Base-by-base conservation (phyloP, 805 yeast genomes). In the Wickerhamomyces chambardii region DNA sequence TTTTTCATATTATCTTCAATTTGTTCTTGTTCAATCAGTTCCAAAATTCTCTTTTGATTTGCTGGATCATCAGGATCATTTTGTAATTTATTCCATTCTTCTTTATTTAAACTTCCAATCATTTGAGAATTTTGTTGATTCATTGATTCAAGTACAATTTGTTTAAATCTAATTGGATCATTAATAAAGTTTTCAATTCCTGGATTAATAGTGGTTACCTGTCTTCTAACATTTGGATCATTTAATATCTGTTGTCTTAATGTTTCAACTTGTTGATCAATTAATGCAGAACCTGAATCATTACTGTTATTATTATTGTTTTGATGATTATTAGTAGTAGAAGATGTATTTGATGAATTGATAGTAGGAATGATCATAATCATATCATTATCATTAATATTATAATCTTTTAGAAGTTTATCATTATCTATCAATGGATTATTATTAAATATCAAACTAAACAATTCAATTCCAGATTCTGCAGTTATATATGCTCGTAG, bases 1-100 rank as follows among this genome's bases (percentile, higher is more conserved):
- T 75, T 66, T 31, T 75, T 68, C 65, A 83, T 64, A 51, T 86
- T 85, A 42, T 85, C 94, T 40, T 85, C 84, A 32, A 90, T 78
- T 29, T 78, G 84, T 46, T 74, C 75, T 46, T 77, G 79, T 40
- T 76, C 73, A 36, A 80, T 79, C 36, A 79, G 48, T 46, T 84
- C 90, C 50, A 77, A 45, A 30, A 85, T 78, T 44, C 69, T 68
- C 16, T 66, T 68, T 46, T 82, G 86, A 40, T 70, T 77, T 26
- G 72, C 84, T 15, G 84, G 84, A 46, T 75, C 70, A 49, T 80
- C 84, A 4, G 89, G 89, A 45, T 81, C 72, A 29, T 65, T 64
- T 53, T 78, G 73, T 17, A 83, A 50, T 30, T 66, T 57, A 26
- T 59, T 56, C 41, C 78, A 57, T 47, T 81, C 84, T 41, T 52